Conservation (phyloP, 2,329 filamentous ascomycete genomes). For the Colletotrichum camelliae region DNA sequence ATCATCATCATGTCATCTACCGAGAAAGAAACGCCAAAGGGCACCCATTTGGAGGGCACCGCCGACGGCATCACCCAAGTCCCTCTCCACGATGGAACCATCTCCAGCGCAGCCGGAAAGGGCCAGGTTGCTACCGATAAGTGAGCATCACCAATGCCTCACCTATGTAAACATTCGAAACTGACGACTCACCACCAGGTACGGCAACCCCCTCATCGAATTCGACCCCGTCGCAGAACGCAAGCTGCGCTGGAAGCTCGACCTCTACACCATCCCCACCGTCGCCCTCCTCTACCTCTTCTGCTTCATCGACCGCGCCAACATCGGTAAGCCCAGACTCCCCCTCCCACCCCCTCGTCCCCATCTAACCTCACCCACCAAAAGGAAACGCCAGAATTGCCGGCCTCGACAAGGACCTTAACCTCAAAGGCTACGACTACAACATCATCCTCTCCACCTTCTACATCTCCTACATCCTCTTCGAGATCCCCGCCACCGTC, state of each 20-base stretch:
- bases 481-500: constrained; percentile 73
- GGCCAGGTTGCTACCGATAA: constrained; percentile 54
- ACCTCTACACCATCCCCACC: constrained; percentile 68
- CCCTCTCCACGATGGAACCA: constrained; percentile 1
- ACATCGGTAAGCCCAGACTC: constrained; percentile 60
- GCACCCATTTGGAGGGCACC: constrained; percentile 3
- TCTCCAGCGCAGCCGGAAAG: constrained; percentile 40
- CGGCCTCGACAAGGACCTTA: constrained; percentile 67
- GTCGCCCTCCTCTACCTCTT: constrained; percentile 73
- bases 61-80: constrained; percentile 16
- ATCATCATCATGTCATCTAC: not conserved
- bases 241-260: constrained; percentile 67
- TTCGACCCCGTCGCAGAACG: constrained; percentile 64
- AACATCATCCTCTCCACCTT: constrained; percentile 72
- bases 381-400: constrained; percentile 72
- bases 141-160: constrained; percentile 27
- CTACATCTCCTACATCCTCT: constrained; percentile 76
- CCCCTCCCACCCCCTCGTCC: rapidly evolving
- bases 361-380: not conserved
- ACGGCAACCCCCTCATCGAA: constrained; percentile 54
- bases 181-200: constrained; percentile 32
- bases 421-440: constrained; percentile 68
- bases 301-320: constrained; percentile 78
- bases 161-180: no score
- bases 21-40: constrained; percentile 7